A percentile compares a stretch with the other conserved stretches of the same genome.
These are phyloP conservation scores for Tricholoma hemisulphureum DNA, from an alignment of 768 basidiomycete genomes.

Conservation along the genomic window DNA sequence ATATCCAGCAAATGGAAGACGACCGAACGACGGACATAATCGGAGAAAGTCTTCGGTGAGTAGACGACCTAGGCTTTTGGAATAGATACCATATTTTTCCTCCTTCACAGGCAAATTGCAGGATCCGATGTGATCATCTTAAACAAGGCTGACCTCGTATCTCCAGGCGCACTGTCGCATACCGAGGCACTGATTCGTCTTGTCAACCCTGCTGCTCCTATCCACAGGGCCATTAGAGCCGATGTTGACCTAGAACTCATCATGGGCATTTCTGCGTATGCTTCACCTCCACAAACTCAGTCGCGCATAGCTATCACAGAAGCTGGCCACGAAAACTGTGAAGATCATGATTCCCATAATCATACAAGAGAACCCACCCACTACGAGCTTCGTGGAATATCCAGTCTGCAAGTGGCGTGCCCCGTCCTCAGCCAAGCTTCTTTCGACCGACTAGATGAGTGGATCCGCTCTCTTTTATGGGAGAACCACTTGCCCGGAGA, in stretches of 20 bases:
- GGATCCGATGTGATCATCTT: conserved; percentile 88
- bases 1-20: conserved; percentile 79
- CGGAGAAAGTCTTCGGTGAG: conserved; percentile 80
- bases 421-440: conserved; percentile 53
- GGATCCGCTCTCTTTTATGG: conserved; percentile 85
- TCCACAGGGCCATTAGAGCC: conserved; percentile 70
- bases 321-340: conserved; percentile 27
- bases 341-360: conserved; percentile 33
- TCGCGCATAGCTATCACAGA: not conserved
- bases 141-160: conserved; percentile 85
- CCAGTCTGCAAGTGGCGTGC: conserved; percentile 70
- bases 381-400: conserved; percentile 79
- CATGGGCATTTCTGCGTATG: conserved; percentile 80
- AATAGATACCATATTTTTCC: not conserved
- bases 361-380: conserved; percentile 45
- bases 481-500: conserved; percentile 52
- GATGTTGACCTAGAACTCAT: conserved; percentile 73
- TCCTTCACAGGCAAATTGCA: conserved; percentile 88
- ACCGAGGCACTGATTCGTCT: conserved; percentile 63
- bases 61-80: not conserved
- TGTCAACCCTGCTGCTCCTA: conserved; percentile 77
- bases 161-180: conserved; percentile 38
- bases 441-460: conserved; percentile 62
- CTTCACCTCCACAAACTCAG: conserved; percentile 41
- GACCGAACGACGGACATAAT: conserved; percentile 58